Percentiles rank a stretch among this genome's conserved stretches.
These are phyloP conservation scores for Acanthamoeba castellanii DNA, from an alignment of 208 protist genomes.

Conservation along the genomic window DNA sequence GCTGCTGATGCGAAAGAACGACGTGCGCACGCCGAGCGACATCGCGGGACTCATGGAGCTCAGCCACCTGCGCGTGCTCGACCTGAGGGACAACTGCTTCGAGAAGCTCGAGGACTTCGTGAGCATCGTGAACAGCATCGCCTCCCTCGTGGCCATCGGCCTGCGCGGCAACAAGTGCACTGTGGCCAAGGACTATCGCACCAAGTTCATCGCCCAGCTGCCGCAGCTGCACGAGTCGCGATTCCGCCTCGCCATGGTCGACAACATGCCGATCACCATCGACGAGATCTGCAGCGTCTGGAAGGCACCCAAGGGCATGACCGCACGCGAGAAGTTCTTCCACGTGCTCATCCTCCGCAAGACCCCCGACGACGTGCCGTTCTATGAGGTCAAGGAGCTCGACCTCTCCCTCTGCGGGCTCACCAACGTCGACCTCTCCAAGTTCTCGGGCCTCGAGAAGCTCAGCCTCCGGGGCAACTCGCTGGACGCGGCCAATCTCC, in stretches of 20 bases:
- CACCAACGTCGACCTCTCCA: conserved; percentile 34
- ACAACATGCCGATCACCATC: conserved; percentile 50
- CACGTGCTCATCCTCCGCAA: conserved; percentile 68
- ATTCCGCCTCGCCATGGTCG: background rate
- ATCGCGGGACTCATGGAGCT: conserved; percentile 14
- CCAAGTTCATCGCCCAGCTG: conserved; percentile 20
- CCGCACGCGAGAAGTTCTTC: conserved; percentile 57
- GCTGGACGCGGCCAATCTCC: background rate
- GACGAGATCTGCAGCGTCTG: conserved; percentile 64
- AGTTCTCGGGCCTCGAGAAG: conserved; percentile 41
- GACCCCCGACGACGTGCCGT: conserved; percentile 28
- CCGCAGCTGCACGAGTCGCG: conserved; percentile 58
- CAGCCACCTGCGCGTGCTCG: conserved; percentile 21
- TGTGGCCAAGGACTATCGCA: conserved; percentile 41
- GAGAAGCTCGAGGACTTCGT: conserved; percentile 61
- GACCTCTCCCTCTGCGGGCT: conserved; percentile 53
- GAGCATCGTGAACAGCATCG: conserved; percentile 12
- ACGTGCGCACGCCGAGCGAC: conserved; percentile 1
- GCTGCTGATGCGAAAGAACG: conserved; percentile 55
- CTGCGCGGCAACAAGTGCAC: conserved; percentile 59
- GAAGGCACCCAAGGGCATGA: conserved; percentile 51
- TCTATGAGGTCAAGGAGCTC: conserved; percentile 18
- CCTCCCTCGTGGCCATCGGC: conserved; percentile 21
- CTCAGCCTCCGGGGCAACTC: conserved; percentile 57
- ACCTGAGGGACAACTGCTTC: conserved; percentile 61